Evolutionary conservation across 202 grass and related monocot species (phyloP).

Genomic region (Setaria italica): DNA sequence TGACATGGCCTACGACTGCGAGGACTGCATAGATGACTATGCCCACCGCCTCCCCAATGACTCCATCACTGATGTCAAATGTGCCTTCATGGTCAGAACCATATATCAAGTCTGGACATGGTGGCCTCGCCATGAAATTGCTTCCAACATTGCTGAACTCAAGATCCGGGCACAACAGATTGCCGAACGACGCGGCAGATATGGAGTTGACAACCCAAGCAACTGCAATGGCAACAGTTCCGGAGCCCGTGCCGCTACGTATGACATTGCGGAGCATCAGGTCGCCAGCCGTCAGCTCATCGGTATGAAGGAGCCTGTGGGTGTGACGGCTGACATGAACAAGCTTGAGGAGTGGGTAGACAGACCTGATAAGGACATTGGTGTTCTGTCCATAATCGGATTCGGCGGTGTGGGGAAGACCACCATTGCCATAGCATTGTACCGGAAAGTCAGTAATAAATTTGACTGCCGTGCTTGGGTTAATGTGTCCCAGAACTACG

Average conservation of each 20-base stretch:
- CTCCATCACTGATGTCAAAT: background rate
- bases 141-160: constrained; percentile 32
- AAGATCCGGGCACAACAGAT: constrained; percentile 40
- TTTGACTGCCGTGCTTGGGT: background rate
- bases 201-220: background rate
- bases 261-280: constrained; percentile 9
- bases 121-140: constrained; percentile 39
- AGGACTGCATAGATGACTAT: constrained; percentile 46
- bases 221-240: background rate
- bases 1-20: constrained; percentile 44
- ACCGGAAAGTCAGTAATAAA: background rate
- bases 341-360: background rate
- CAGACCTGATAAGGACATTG: background rate
- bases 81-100: background rate
- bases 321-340: background rate
- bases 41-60: background rate
- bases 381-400: background rate
- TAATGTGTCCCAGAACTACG: background rate
- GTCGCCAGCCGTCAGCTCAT: background rate
- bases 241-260: background rate
- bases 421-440: background rate
- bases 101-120: constrained; percentile 2
- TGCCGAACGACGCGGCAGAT: background rate
- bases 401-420: background rate
- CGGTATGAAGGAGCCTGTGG: background rate